Evolutionary conservation across 805 yeast species (phyloP).

Genomic region (Priceomyces carsonii): DNA sequence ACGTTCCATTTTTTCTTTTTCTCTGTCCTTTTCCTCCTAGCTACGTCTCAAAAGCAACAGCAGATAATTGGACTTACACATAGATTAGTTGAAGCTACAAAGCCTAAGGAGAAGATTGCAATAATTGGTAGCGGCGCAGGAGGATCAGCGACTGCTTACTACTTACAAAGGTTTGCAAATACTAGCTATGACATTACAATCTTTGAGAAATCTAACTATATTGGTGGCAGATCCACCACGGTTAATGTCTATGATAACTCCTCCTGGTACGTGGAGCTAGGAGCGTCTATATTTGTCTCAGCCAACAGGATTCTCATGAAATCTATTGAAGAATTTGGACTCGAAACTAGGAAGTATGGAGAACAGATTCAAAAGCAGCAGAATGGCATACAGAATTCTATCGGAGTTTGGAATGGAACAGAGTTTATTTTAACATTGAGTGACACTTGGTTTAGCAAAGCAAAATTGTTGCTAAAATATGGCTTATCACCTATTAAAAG

Average conservation of each 20-base stretch:
- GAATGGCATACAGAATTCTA: conserved; percentile 6
- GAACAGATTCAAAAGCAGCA: conserved; percentile 10
- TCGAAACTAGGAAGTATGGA: conserved; percentile 16
- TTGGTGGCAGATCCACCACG: conserved; percentile 50
- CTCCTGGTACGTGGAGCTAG: conserved; percentile 36
- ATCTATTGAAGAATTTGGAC: conserved; percentile 38
- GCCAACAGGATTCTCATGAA: conserved; percentile 37
- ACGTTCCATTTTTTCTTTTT: no score
- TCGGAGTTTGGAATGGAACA: conserved; percentile 42
- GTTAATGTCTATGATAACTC: conserved; percentile 17
- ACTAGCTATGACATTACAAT: conserved; percentile 37
- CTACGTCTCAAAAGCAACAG: no score
- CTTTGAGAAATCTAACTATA: conserved; percentile 36
- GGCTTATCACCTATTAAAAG: conserved; percentile 27
- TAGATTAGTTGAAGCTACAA: no score
- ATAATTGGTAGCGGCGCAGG: conserved; percentile 56
- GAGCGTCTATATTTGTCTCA: conserved; percentile 46
- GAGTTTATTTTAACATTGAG: conserved; percentile 3
- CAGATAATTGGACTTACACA: no score
- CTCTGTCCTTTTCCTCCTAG: no score
- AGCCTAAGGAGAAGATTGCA: conserved; percentile 30
- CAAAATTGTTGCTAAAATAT: conserved; percentile 25
- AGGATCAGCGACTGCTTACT: conserved; percentile 49
- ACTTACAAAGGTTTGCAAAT: conserved; percentile 39
- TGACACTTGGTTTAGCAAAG: conserved; percentile 6